These are phyloP conservation scores for Isochrysis galbana DNA, from an alignment of 78 protist species.

Conservation along the genomic window DNA sequence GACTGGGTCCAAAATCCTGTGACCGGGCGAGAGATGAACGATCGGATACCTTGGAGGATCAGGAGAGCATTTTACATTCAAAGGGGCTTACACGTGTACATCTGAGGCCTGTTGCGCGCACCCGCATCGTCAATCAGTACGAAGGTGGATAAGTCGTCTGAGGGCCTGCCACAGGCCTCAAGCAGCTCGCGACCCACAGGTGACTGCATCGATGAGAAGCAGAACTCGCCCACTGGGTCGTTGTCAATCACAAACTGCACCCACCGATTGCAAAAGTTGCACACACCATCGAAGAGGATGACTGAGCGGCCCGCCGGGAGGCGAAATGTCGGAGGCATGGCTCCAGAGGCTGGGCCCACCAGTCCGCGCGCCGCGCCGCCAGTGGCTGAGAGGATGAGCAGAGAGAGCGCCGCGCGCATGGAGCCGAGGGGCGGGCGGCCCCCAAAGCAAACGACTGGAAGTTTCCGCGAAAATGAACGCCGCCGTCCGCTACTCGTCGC, in stretches of 20 bases:
- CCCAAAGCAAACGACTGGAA: too few relatives aligned
- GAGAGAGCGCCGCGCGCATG: too few relatives aligned
- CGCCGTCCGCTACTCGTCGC: too few relatives aligned
- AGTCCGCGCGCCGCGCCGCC: too few relatives aligned
- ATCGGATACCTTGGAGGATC: neutral
- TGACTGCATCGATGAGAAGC: neutral
- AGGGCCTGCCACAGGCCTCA: neutral
- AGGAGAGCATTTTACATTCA: neutral
- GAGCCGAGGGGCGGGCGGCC: too few relatives aligned
- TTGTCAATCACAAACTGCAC: neutral
- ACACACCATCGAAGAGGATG: constrained; percentile 10
- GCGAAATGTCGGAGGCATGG: too few relatives aligned
- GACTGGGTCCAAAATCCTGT: neutral
- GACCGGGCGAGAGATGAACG: neutral
- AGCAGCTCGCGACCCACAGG: neutral
- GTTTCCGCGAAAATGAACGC: too few relatives aligned
- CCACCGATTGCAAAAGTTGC: constrained; percentile 21
- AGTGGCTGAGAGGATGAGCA: too few relatives aligned
- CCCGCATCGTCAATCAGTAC: neutral
- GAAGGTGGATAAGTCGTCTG: neutral
- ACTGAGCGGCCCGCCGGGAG: neutral
- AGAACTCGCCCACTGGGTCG: neutral
- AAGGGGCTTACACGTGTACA: neutral
- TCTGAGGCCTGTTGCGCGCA: neutral
- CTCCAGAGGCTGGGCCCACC: too few relatives aligned